Evolutionary conservation across 202 grass and related monocot genomes (phyloP).

Genomic region (Panicum virgatum): DNA sequence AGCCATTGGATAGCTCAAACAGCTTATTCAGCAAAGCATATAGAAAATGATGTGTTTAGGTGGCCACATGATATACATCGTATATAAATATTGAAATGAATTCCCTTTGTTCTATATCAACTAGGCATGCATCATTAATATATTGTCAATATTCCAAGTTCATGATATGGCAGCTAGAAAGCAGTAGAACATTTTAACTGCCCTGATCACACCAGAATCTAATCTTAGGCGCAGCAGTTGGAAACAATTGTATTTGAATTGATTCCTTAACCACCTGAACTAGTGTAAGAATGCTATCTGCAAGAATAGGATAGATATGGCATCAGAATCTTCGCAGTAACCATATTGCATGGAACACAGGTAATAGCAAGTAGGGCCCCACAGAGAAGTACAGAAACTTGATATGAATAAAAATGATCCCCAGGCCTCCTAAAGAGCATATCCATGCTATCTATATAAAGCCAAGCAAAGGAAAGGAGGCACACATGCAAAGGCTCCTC

Average conservation of each 20-base stretch:
- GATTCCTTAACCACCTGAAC: not conserved
- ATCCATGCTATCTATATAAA: conserved; percentile 64
- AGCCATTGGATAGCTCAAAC: conserved; percentile 38
- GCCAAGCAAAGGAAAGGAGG: conserved; percentile 55
- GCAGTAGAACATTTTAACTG: conserved; percentile 5
- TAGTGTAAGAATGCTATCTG: conserved; percentile 1
- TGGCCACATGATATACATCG: not conserved
- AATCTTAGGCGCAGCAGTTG: conserved; percentile 9
- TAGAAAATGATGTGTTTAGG: conserved; percentile 32
- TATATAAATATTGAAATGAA: not conserved
- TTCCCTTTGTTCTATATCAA: conserved; percentile 27
- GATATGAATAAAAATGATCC: conserved; percentile 49
- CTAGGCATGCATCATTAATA: conserved; percentile 27
- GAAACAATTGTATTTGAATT: conserved; percentile 3
- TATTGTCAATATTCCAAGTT: not conserved
- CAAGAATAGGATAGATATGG: not conserved
- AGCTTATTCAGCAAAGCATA: conserved; percentile 41
- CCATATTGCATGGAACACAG: conserved; percentile 21
- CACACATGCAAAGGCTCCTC: conserved; percentile 45
- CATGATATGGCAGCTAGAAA: not conserved
- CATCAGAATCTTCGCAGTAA: conserved; percentile 13
- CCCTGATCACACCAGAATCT: conserved; percentile 5
- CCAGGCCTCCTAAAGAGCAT: conserved; percentile 34
- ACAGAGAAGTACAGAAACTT: conserved; percentile 45
- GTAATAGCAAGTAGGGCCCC: not conserved